Conservation (phyloP, 345 rosid genomes). For the Brassica nigra region DNA sequence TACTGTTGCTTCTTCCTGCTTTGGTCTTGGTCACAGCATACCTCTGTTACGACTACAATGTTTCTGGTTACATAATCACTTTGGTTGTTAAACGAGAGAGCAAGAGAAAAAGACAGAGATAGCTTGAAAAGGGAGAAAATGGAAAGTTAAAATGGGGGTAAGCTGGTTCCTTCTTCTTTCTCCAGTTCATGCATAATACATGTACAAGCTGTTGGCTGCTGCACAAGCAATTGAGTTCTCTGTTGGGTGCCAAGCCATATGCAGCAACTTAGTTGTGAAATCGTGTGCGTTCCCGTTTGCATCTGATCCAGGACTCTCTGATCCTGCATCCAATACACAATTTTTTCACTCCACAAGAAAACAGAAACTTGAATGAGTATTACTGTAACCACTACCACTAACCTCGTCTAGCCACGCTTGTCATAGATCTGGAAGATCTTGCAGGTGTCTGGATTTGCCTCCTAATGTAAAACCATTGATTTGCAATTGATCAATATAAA, state of each 20-base stretch:
- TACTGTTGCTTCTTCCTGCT: constrained; percentile 34
- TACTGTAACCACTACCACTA: constrained; percentile 35
- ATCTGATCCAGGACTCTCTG: constrained; percentile 74
- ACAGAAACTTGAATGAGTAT: background rate
- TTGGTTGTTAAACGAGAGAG: constrained; percentile 35
- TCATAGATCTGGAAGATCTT: constrained; percentile 85
- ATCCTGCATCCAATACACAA: constrained; percentile 58
- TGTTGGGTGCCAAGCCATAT: constrained; percentile 97
- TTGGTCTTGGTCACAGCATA: constrained; percentile 30
- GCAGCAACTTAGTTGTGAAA: constrained; percentile 89
- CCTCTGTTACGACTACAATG: constrained; percentile 36
- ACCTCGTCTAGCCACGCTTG: constrained; percentile 96
- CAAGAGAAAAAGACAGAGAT: background rate
- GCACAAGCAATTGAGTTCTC: constrained; percentile 99
- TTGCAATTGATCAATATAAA: constrained; percentile 13
- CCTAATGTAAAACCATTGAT: constrained; percentile 26
- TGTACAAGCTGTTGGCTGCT: constrained; percentile 99
- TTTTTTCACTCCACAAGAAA: constrained; percentile 7
- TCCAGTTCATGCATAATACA: constrained; percentile 84
- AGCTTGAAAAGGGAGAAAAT: constrained; percentile 1
- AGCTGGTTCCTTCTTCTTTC: constrained; percentile 25
- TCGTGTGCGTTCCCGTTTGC: constrained; percentile 91
- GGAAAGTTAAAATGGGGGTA: constrained; percentile 34
- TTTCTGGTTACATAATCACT: constrained; percentile 42
- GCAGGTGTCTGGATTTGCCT: constrained; percentile 90